phyloP scores from a whole-genome alignment of 331 rosid genomes.

The Arachis monticola region DNA sequence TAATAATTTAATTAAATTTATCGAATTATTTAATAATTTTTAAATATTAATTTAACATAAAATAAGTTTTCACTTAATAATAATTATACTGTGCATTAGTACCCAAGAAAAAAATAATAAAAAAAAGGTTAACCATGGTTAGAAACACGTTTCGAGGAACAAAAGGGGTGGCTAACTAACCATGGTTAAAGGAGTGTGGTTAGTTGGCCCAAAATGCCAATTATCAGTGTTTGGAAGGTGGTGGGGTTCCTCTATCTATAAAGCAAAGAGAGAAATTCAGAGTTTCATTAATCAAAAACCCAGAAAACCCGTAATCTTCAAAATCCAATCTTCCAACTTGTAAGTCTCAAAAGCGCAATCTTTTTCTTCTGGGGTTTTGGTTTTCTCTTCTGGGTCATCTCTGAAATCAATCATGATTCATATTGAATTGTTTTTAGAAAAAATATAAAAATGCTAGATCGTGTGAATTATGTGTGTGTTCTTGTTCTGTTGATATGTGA shows the following conservation, averaged over 20 bases:
- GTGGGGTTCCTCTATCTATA: conserved; percentile 34
- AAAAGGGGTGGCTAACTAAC: conserved; percentile 7
- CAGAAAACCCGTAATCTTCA: conserved; percentile 32
- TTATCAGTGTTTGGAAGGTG: conserved; percentile 32
- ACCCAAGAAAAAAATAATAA: too few relatives aligned
- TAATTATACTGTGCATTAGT: too few relatives aligned
- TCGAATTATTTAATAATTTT: too few relatives aligned
- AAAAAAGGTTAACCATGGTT: conserved; percentile 38
- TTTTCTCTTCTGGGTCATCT: conserved; percentile 22
- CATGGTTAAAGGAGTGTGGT: conserved; percentile 36
- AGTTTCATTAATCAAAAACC: conserved; percentile 26
- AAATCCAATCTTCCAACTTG: conserved; percentile 19
- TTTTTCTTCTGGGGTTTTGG: conserved; percentile 19
- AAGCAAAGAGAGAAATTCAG: conserved; percentile 16
- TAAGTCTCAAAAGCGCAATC: conserved; percentile 43
- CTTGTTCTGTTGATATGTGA: conserved; percentile 5
- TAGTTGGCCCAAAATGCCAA: conserved; percentile 14
- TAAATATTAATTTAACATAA: too few relatives aligned
- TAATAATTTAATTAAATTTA: too few relatives aligned
- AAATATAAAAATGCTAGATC: conserved; percentile 36
- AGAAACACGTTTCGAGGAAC: not conserved
- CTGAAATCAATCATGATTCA: not conserved
- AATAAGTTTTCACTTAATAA: too few relatives aligned
- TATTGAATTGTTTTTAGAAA: not conserved
- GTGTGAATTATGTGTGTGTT: conserved; percentile 17